These are phyloP conservation scores for Saprolegnia parasitica DNA, from an alignment of 352 stramenopile genomes.

Conservation along the genomic window DNA sequence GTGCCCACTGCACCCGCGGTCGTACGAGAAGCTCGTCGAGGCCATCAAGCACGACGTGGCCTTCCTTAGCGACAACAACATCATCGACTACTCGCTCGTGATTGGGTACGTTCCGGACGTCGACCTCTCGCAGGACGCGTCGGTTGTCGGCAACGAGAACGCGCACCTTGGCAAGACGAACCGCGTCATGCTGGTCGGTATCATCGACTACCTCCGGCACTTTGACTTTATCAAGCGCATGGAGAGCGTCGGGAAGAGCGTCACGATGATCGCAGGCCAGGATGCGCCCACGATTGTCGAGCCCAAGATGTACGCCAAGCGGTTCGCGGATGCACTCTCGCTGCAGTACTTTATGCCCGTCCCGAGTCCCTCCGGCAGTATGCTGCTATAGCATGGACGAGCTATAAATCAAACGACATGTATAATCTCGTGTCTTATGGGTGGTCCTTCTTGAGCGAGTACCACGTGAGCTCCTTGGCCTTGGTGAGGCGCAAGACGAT, in stretches of 20 bases:
- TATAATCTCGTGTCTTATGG: conserved; percentile 31
- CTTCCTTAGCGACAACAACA: conserved; percentile 98
- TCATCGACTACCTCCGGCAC: conserved; percentile 99
- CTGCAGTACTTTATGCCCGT: conserved; percentile 96
- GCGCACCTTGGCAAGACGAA: conserved; percentile 42
- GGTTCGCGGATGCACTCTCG: conserved; percentile 93
- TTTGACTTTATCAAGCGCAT: conserved; percentile 99
- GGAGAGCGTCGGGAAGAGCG: conserved; percentile 96
- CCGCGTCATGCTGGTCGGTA: conserved; percentile 90
- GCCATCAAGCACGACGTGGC: conserved; percentile 96
- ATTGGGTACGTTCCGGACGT: conserved; percentile 78
- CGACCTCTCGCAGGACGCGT: conserved; percentile 42
- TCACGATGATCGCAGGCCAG: conserved; percentile 97
- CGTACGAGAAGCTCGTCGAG: conserved; percentile 62
- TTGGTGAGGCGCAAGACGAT: conserved; percentile 75
- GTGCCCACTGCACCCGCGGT: conserved; percentile 59
- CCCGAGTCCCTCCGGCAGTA: conserved; percentile 52
- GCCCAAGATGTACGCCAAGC: conserved; percentile 93
- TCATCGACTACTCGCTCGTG: conserved; percentile 99
- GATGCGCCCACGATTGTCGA: conserved; percentile 98
- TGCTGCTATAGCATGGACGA: background rate
- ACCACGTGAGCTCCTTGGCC: conserved; percentile 70
- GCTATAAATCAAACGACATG: conserved; percentile 6
- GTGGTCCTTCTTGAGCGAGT: conserved; percentile 68
- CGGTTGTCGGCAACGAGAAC: conserved; percentile 29